Base-by-base conservation (phyloP, 441 rosid species). In the Aleurites moluccanus region DNA sequence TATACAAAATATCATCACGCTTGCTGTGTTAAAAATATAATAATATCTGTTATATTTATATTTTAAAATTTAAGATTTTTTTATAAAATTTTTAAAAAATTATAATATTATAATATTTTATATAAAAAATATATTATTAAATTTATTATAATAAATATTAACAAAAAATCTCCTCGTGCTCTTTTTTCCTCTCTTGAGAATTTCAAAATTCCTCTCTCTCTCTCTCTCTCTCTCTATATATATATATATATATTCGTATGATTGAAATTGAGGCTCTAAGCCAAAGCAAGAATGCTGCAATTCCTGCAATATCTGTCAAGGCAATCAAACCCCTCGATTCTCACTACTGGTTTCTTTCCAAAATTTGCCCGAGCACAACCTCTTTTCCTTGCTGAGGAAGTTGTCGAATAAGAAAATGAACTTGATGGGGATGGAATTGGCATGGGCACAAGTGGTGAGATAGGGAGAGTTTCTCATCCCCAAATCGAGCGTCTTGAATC, bases 261-360 rank as follows among this genome's bases (percentile, higher is more conserved):
- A 57, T 28, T 70, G 67, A 75, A 78, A 73, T 35, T 64, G 69
- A 69, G 74, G 10, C 20, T 1, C 79, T 85, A 91, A 0, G 98
- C 98, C 85, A 84, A 78, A 30, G 98, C 86, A 23, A 94, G 87
- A 85, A 93, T 87, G 71, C 98, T 84, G 75, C 95, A 86, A 75
- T 82, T 83, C 30, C 84, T 77, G 63, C 95, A 62, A 84, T 89
- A 91, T 89, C 97, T 86, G 78, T 90, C 92, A 0, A 90, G 92
- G 83, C 97, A 94, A 83, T 94, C 94, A 16, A 94, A 94, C 66
- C 98, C 97, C 80, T 92, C 98, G 0, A 94, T 73, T 64, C 97
- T 83, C 82, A 94, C 92, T 0, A 80, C 84, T n/a, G 98, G 98
- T 72, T 86, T 92, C 88, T 75, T 87, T 73, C 92, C 94, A 78